Evolutionary conservation across 768 basidiomycete species (phyloP).

Genomic region (Suillus placidus): DNA sequence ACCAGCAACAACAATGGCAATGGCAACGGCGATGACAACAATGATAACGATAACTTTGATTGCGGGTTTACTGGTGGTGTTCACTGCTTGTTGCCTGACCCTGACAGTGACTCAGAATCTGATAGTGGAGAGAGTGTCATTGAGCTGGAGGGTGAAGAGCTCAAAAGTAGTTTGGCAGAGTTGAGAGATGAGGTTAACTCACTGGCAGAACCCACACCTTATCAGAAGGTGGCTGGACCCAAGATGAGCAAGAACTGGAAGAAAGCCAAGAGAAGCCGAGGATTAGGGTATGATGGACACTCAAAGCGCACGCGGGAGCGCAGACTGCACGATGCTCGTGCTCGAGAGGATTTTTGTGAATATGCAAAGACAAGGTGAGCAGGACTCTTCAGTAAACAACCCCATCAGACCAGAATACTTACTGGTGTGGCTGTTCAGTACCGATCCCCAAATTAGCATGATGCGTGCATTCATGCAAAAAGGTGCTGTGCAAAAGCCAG

Average conservation of each 20-base stretch:
- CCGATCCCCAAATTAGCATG: background rate
- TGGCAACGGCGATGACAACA: background rate
- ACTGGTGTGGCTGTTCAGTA: background rate
- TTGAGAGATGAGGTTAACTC: background rate
- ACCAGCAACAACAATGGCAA: too few relatives aligned
- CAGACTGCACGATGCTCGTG: background rate
- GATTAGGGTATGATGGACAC: conserved; percentile 2
- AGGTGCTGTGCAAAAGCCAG: background rate
- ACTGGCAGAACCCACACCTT: background rate
- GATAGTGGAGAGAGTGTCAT: background rate
- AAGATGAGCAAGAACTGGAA: background rate
- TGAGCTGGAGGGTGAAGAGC: background rate
- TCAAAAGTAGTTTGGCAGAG: background rate
- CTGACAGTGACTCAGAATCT: background rate
- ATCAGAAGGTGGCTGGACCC: conserved; percentile 2
- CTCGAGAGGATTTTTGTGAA: background rate
- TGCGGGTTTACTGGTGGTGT: background rate
- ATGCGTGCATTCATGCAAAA: background rate
- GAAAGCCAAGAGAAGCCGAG: background rate
- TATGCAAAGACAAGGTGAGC: conserved; percentile 2
- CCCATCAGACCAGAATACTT: background rate
- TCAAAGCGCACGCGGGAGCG: background rate
- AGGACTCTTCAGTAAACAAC: background rate
- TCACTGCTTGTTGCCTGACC: background rate
- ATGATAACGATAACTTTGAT: background rate